These are phyloP conservation scores for Glutinoglossum americanum DNA, from an alignment of 495 filamentous ascomycete genomes.

Conservation along the genomic window DNA sequence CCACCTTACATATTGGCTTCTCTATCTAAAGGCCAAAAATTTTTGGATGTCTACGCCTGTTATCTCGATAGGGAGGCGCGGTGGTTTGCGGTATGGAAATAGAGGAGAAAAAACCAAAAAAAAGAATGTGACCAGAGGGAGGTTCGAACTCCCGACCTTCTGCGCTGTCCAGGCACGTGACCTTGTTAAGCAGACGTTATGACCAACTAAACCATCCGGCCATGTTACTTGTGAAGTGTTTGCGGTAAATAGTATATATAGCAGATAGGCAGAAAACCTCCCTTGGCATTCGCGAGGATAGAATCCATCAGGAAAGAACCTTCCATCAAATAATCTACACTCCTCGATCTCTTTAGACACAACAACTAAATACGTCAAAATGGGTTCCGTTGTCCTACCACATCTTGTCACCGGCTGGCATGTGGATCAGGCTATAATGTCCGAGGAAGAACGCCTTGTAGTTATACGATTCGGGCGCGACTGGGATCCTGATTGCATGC, in stretches of 20 bases:
- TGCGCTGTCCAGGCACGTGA: not conserved
- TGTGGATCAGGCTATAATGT: conserved; percentile 81
- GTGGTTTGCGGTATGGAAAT: too few relatives aligned
- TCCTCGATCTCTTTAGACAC: not conserved
- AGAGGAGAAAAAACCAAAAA: not conserved
- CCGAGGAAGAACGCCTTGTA: conserved; percentile 88
- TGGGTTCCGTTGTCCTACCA: conserved; percentile 85
- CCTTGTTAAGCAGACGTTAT: conserved; percentile 2
- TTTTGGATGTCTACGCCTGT: too few relatives aligned
- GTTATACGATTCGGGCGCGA: conserved; percentile 84
- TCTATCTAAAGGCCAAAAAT: too few relatives aligned
- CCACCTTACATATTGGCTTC: too few relatives aligned
- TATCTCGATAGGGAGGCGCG: too few relatives aligned
- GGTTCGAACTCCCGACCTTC: conserved; percentile 1
- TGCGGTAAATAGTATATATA: too few relatives aligned
- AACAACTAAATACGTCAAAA: conserved; percentile 15
- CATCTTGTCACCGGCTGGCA: conserved; percentile 90
- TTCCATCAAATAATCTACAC: too few relatives aligned
- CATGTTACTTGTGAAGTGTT: not conserved
- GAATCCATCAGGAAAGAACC: too few relatives aligned
- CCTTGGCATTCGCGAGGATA: not conserved
- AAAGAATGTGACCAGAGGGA: not conserved
- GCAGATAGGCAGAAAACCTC: too few relatives aligned
- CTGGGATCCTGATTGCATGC: conserved; percentile 61
- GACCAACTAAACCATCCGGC: conserved; percentile 2